These are phyloP conservation scores for Iris pallida DNA, from an alignment of 116 monocot species.

Conservation along the genomic window DNA sequence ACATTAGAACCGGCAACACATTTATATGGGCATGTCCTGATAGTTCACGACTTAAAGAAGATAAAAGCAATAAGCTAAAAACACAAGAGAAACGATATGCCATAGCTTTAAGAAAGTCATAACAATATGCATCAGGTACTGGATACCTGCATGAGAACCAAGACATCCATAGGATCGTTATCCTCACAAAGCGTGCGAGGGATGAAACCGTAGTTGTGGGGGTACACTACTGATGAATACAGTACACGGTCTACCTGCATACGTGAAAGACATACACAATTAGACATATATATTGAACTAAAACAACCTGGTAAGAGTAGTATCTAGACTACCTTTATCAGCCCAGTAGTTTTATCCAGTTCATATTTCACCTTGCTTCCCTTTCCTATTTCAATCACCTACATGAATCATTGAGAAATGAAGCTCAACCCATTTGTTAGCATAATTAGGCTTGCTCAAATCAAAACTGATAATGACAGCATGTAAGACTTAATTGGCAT, in stretches of 20 bases:
- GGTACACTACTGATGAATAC: conserved; percentile 87
- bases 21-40: no score
- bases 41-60: no score
- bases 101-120: no score
- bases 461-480: no score
- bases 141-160: conserved; percentile 76
- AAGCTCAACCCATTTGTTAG: not conserved
- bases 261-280: not conserved
- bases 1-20: not conserved
- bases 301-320: not conserved
- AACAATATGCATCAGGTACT: no score
- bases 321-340: conserved; percentile 11
- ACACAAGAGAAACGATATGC: no score
- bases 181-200: conserved; percentile 81
- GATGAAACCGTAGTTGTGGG: conserved; percentile 89
- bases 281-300: not conserved
- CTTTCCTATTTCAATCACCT: conserved; percentile 21
- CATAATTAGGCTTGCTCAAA: not conserved
- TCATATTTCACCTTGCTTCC: conserved; percentile 29
- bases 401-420: not conserved
- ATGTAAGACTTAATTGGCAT: no score
- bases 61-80: no score
- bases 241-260: conserved; percentile 53
- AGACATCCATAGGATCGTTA: conserved; percentile 78
- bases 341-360: conserved; percentile 25